Base-by-base conservation (phyloP, 768 basidiomycete genomes). In the Sutorius australiensis region DNA sequence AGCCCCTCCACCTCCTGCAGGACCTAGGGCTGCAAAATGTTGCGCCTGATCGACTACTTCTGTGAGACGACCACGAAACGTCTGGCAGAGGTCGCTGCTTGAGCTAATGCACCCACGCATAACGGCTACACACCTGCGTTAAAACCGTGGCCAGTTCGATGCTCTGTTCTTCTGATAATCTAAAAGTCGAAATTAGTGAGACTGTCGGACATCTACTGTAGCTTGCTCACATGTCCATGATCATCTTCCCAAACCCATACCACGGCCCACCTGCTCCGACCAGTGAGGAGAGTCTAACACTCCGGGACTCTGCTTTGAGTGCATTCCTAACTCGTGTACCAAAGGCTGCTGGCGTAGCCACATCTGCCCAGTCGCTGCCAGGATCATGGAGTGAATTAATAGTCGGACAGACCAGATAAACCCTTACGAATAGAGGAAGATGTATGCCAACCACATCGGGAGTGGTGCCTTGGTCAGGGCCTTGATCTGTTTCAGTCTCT, bases 361-460 rank as follows among this genome's bases (percentile, higher is more conserved):
- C 89, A 59, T 94, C 89, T 9, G 90, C 91, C 80, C 89, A 95
- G 63, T 91, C 89, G 10, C 94, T 67, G 36, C 40, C 90, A 27
- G 19, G 37, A 14, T 53, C 48, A 45, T 38, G 42, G 43, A 34
- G 45, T 51, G 42, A 47, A 41, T 40, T 38, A 16, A 44, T 17
- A 42, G 38, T 6, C 21, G 27, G 36, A 41, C 34, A 36, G 40
- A 38, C 31, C 43, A 41, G 37, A 50, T 44, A 27, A 40, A 36
- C 16, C 50, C 76, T 44, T 44, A 92, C 89, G 89, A 87, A 63
- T 86, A 85, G 45, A 93, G 80, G 50, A 95, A 77, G 48, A 87
- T 89, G 60, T 92, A 89, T 0, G 87, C 90, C 46, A 98, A 78
- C 95, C 95, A 98, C 59, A 94, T 81, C 3, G 95, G 93, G 10